These are phyloP conservation scores for Capsicum rhomboideum DNA, from an alignment of 257 asterid species.

Conservation along the genomic window DNA sequence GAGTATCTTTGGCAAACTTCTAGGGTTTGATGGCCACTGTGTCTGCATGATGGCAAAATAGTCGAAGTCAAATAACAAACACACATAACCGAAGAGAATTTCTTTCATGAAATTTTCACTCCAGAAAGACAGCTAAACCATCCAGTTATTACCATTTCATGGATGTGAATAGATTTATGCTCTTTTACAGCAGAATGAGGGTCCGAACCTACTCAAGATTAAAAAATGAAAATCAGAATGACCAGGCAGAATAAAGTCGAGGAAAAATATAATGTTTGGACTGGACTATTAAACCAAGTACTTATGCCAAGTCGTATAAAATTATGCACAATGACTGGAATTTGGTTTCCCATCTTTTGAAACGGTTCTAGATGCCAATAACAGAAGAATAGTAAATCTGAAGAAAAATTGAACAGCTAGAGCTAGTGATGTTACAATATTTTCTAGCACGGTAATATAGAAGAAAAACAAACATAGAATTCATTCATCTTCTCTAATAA, in stretches of 20 bases:
- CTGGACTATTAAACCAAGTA: background rate
- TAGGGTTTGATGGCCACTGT: constrained; percentile 68
- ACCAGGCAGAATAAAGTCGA: constrained; percentile 8
- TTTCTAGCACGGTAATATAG: background rate
- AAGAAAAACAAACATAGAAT: background rate
- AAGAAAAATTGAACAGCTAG: background rate
- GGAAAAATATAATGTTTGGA: background rate
- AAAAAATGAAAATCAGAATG: background rate
- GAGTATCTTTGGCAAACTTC: constrained; percentile 53
- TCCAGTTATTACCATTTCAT: constrained; percentile 57
- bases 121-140: background rate
- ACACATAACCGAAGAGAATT: background rate
- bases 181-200: constrained; percentile 71
- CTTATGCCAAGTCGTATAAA: background rate
- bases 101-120: background rate
- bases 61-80: background rate
- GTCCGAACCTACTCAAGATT: constrained; percentile 59
- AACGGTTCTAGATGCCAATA: background rate
- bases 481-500: background rate
- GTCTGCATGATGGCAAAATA: constrained; percentile 42
- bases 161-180: constrained; percentile 63
- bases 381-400: background rate
- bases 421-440: background rate
- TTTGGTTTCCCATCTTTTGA: background rate
- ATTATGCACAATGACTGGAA: background rate